Evolutionary conservation across 78 protist species (phyloP), one percentile per base, ranked within the genome.

Genomic region (Dictyostelium firmibasis): DNA sequence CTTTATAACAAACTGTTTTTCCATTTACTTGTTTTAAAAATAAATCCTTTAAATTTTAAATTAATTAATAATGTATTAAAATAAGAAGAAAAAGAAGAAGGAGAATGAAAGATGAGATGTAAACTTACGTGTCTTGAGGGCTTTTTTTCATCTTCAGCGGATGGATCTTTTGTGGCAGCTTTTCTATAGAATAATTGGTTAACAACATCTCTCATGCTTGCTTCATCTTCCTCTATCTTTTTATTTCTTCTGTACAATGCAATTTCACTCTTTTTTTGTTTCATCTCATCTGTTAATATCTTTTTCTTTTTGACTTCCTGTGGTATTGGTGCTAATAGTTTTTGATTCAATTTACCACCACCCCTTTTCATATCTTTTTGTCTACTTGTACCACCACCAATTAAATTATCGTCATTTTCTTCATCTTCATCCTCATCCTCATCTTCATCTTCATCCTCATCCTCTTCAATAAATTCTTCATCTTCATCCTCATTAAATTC

Each of bases 191-290:
- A 44, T 38, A 88, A 60, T 44, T 77, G 86, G 41, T 77, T 79
- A 0, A 88, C 93, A 9, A 88, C 93, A 64, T 77, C 86, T 79
- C 64, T 57, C 93, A 88, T 88, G 9, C 41, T 44, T 31, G 93
- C 79, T 44, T 88, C 93, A 33, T 72, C 72, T 53, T 88, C 93
- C 44, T 82, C 57, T 2, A 88, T 88, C 81, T 88, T 88, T 67
- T 88, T 88, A 38, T 44, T 53, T 44, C 86, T 88, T 79, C 93
- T 88, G 8, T 20, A 38, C 43, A 38, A 67, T 44, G 93, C 93
- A 25, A 88, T 27, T 67, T 88, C 86, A 79, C 67, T 70, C 35
- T 88, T 88, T 67, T 72, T 88, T 62, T 88, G 93, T 67, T 78
- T 53, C 60, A 60, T 57, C 23, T 88, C 93, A 5, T 88, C 93